Evolutionary conservation across 2,329 filamentous ascomycete genomes (phyloP), one percentile per base, ranked within the genome.

Genomic region (Fusarium udum): DNA sequence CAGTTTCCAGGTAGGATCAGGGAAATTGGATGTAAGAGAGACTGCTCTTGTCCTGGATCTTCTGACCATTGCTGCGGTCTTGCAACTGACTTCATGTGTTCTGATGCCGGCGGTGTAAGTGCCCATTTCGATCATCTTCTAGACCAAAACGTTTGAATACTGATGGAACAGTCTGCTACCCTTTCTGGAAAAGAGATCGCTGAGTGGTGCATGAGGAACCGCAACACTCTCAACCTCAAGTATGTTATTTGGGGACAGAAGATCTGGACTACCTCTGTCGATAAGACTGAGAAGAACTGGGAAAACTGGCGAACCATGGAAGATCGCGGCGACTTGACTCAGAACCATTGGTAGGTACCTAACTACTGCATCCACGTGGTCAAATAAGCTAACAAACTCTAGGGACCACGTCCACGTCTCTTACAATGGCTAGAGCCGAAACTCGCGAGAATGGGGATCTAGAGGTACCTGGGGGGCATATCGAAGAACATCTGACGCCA

Each of bases 191-290:
- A 80, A 28, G 78, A 83, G 39, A 85, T 87, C 39, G 85, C 85
- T 4, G 84, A 87, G 74, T 87, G 85, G 84, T 79, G 84, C 31
- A 86, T 86, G 85, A 81, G 82, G 37, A 84, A 87, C 69, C 80
- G 81, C 20, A 73, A 49, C 32, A 40, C 77, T 10, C 80, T 86
- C 13, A 82, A 83, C 64, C 75, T 87, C 73, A 86, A 84, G 76
- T 87, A 87, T 67, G 81, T 87, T 53, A 87, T 86, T 71, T 87
- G 84, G 84, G 85, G 84, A 24, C 85, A 87, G 78, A 82, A 79
- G 67, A 87, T 87, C 74, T 87, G 84, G 85, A 82, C 79, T 56
- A 76, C 81, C 9, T 78, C 77, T 32, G 69, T 75, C 43, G 83
- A 85, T 45, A 67, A 74, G 46, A 69, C 64, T 28, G 80, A 82